Evolutionary conservation across 768 basidiomycete species (phyloP).

Genomic region (Cyclocybe aegerita): DNA sequence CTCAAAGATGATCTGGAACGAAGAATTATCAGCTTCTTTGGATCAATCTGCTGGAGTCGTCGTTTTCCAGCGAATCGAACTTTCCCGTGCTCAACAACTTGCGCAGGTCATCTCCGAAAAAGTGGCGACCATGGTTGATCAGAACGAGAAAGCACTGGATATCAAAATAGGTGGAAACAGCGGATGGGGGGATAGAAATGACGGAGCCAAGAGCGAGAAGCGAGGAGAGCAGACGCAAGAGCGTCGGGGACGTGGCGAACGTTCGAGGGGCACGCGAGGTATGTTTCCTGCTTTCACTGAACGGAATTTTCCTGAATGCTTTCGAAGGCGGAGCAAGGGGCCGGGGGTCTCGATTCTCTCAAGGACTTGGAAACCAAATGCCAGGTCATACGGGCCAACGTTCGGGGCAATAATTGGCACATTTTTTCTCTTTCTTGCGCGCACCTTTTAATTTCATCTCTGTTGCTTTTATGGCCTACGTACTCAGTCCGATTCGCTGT

Average conservation of each 20-base stretch:
- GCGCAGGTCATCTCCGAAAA: conserved; percentile 88
- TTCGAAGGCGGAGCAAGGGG: conserved; percentile 61
- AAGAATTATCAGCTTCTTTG: conserved; percentile 89
- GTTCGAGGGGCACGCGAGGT: conserved; percentile 65
- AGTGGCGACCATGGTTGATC: conserved; percentile 81
- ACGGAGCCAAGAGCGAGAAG: conserved; percentile 75
- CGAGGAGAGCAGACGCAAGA: conserved; percentile 79
- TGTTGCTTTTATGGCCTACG: neutral
- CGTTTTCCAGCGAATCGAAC: conserved; percentile 90
- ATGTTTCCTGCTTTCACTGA: conserved; percentile 17
- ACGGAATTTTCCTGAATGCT: neutral
- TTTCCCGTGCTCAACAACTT: conserved; percentile 86
- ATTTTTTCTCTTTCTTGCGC: conserved; percentile 10
- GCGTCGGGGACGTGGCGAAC: conserved; percentile 72
- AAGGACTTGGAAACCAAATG: conserved; percentile 84
- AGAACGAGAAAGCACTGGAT: conserved; percentile 89
- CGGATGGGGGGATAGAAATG: conserved; percentile 67
- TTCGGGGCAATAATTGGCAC: conserved; percentile 20
- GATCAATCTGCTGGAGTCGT: conserved; percentile 90
- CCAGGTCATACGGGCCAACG: conserved; percentile 37
- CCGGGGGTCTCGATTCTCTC: conserved; percentile 78
- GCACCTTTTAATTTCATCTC: neutral
- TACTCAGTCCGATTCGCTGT: conserved; percentile 10
- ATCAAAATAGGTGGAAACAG: conserved; percentile 70
- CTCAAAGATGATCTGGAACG: conserved; percentile 98